Base-by-base conservation (phyloP, 1,284 basidiomycete species). In the Puccinia horiana region DNA sequence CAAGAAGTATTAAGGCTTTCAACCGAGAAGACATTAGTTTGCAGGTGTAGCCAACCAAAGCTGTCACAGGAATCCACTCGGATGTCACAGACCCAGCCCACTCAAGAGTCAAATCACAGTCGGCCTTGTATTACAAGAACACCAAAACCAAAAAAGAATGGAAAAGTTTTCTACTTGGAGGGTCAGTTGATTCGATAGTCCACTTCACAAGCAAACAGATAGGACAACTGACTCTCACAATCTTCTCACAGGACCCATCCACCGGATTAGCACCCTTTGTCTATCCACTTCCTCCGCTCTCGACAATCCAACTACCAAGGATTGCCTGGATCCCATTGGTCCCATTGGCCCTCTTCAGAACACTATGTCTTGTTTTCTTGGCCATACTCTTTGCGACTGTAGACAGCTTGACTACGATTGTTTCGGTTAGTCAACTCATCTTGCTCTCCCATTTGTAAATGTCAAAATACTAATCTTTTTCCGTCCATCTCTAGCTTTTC, bases 81-180 rank as follows among this genome's bases (percentile, higher is more conserved):
- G 44, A 47, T 47, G 44, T 47, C 44, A 47, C 44, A 47, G 9
- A 8, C 8, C 44, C 44, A 8, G 44, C 44, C 44, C 16, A 16
- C 44, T 16, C 8, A 9, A 47, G 8, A 47, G 9, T 9, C 44
- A 47, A 9, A 16, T 47, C 44, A 47, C 44, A 47, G 9, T 47
- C 44, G 44, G n/a, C n/a, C n/a, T 47, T 47, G 9, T 9, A 47
- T 16, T 47, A 47, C 44, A 47, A n/a, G n/a, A n/a, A n/a, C n/a
- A n/a, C n/a, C n/a, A n/a, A n/a, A n/a, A n/a, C n/a, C n/a, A n/a
- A n/a, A n/a, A n/a, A 69, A 69, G 11, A 40, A 81, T 81, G 79
- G 79, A 81, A 42, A 81, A 81, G 56, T 81, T 81, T 26, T 81
- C 79, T 20, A 74, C 67, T 58, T 81, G 79, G 79, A 81, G 79